These are phyloP conservation scores for Boletus pseudopeckii DNA, from an alignment of 768 basidiomycete species.

Conservation along the genomic window DNA sequence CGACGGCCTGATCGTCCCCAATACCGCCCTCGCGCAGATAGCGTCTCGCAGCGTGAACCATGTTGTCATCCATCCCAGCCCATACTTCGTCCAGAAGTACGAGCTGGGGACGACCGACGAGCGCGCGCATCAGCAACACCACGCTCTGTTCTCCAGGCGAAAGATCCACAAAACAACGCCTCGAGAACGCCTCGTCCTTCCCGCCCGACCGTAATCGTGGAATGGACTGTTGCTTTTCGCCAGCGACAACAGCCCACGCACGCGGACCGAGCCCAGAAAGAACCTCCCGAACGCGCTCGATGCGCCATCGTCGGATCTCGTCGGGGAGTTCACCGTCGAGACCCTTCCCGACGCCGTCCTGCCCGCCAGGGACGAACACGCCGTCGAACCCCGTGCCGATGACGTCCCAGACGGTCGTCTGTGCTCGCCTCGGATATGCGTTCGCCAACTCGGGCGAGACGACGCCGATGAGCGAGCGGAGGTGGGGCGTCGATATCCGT, in stretches of 20 bases:
- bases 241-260: constrained; percentile 37
- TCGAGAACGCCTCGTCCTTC: constrained; percentile 36
- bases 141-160: constrained; percentile 75
- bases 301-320: constrained; percentile 37
- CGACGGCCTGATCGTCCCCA: constrained; percentile 62
- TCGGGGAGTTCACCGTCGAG: constrained; percentile 36
- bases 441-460: constrained; percentile 88
- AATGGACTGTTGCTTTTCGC: background rate
- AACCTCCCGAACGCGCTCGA: constrained; percentile 51
- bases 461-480: constrained; percentile 70
- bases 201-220: background rate
- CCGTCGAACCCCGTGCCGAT: constrained; percentile 88
- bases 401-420: constrained; percentile 72
- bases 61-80: constrained; percentile 84
- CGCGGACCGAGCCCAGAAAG: constrained; percentile 60
- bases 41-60: constrained; percentile 60
- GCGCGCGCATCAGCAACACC: constrained; percentile 79
- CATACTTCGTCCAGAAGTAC: constrained; percentile 90
- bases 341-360: constrained; percentile 45
- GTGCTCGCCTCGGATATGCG: constrained; percentile 76
- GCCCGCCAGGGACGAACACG: constrained; percentile 58
- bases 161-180: constrained; percentile 57
- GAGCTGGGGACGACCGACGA: constrained; percentile 70
- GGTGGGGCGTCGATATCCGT: constrained; percentile 61
- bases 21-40: constrained; percentile 60